Percentiles rank a stretch among this genome's conserved stretches.
Evolutionary conservation across 2,329 filamentous ascomycete species (phyloP).

Genomic region (Daldinia sp.): DNA sequence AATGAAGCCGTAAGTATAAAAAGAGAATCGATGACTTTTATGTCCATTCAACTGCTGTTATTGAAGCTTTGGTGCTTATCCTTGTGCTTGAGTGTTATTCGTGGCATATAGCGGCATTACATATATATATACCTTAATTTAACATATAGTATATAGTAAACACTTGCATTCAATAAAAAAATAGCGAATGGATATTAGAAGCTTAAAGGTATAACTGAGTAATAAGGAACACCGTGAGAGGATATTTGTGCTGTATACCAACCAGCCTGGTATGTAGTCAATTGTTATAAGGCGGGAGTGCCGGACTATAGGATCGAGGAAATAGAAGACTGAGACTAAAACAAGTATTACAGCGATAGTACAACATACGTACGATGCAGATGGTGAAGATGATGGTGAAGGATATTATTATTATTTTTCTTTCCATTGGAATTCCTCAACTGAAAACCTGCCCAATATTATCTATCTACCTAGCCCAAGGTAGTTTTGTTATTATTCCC

Average conservation of each 20-base stretch:
- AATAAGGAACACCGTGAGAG: too few species aligned
- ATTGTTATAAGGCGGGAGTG: background rate
- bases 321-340: background rate
- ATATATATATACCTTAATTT: background rate
- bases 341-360: background rate
- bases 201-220: too few species aligned
- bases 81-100: background rate
- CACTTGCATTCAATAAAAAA: too few species aligned
- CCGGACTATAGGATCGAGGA: too few species aligned
- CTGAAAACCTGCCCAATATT: background rate
- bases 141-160: background rate
- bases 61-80: background rate
- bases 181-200: too few species aligned
- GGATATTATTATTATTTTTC: background rate
- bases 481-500: background rate
- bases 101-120: background rate
- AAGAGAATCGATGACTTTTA: slow-evolving; percentile 4
- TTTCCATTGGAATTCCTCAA: background rate
- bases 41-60: background rate
- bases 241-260: too few species aligned
- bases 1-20: background rate
- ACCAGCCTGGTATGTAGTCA: background rate
- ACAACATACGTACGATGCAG: background rate
- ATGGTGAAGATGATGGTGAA: too few species aligned
- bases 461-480: background rate